Conservation (phyloP, 164 flowering plant genomes). For the Vitis rotundifolia region DNA sequence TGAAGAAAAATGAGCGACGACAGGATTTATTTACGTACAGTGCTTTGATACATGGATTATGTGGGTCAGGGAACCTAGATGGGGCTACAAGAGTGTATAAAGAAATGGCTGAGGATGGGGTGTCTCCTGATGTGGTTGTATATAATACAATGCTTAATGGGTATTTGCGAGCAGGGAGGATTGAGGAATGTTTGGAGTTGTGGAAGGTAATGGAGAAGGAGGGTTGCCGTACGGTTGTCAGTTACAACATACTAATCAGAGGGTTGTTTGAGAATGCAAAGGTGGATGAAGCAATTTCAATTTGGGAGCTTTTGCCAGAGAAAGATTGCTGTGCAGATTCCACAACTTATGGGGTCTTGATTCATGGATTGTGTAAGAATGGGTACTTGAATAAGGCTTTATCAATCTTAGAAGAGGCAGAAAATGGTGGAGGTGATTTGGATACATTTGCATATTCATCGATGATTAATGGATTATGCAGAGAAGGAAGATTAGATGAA, state of each 20-base stretch:
- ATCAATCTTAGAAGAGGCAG: constrained; percentile 48
- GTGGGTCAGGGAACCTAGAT: constrained; percentile 33
- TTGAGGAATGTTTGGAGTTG: constrained; percentile 44
- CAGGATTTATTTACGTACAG: constrained; percentile 37
- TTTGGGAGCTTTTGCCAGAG: constrained; percentile 54
- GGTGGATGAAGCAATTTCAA: constrained; percentile 59
- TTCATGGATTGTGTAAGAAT: constrained; percentile 80
- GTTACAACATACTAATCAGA: constrained; percentile 65
- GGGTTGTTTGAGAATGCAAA: constrained; percentile 61
- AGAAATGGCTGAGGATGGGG: constrained; percentile 29
- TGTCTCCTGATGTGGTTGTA: constrained; percentile 40
- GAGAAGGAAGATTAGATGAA: constrained; percentile 61
- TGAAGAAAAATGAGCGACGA: constrained; percentile 32
- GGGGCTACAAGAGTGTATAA: constrained; percentile 33
- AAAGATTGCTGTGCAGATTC: constrained; percentile 51
- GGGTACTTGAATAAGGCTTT: constrained; percentile 62
- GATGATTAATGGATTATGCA: constrained; percentile 61
- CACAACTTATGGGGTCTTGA: constrained; percentile 59
- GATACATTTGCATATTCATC: constrained; percentile 70
- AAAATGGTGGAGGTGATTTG: constrained; percentile 35
- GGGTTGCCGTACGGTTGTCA: constrained; percentile 43
- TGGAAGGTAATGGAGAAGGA: constrained; percentile 68
- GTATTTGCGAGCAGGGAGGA: constrained; percentile 44
- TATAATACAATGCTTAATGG: constrained; percentile 78
- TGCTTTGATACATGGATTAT: constrained; percentile 37